Base-by-base conservation (phyloP, 441 rosid species). In the Adansonia grandidieri region DNA sequence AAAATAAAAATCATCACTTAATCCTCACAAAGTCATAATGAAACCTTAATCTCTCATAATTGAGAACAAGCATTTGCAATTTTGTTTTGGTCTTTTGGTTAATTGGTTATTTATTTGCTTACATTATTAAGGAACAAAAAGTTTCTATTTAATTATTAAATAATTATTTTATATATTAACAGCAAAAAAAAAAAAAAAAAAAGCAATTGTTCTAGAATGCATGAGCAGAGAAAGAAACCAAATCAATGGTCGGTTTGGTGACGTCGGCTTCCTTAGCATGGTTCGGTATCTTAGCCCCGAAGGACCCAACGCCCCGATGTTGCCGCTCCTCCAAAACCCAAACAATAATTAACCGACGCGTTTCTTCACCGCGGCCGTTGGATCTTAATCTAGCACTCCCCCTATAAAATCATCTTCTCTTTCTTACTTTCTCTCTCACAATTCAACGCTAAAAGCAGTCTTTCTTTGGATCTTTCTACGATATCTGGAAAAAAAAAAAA, bases 191-290 rank as follows among this genome's bases (percentile, higher is more conserved):
- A 1, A 45, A 45, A 0, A 0, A 2, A 48, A 48, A 48, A 10
- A 2, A 10, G 1, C 2, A 2, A 28, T 28, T 28, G 32, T 28
- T 28, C 32, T 28, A 28, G 32, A 28, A 28, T 28, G 32, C 32
- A 28, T 28, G 32, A 28, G 32, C 32, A 28, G 32, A n/a, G n/a
- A n/a, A n/a, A 28, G 13, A 48, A 20, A 2, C 32, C 63, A 58
- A 9, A 58, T 58, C 63, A 3, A 58, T 20, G 14, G 63, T 58
- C 13, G 3, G 32, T 58, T 58, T 9, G 1, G 0, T 61, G 40
- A 24, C 66, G 40, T 61, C 66, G 3, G 24, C 13, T 61, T 61
- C 65, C 66, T 61, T 61, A 28, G 66, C 66, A 24, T 24, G 37
- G 5, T 22, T 11, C 61, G 61, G 4, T 2, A 6, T 5, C 60